Conservation (phyloP, 164 flowering plant genomes). For the Saururus chinensis region DNA sequence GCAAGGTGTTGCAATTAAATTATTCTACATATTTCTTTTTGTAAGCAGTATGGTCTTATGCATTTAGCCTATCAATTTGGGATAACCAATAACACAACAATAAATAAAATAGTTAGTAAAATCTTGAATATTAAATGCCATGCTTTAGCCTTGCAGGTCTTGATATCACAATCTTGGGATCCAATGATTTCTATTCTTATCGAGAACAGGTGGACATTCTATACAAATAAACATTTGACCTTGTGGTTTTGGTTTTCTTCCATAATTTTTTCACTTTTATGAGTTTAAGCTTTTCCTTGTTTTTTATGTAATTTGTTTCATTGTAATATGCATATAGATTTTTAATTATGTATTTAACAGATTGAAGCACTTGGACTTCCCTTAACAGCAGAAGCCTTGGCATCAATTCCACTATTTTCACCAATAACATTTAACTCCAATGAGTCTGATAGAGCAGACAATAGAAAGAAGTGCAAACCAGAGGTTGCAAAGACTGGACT, state of each 20-base stretch:
- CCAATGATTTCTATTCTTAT: conserved; percentile 93
- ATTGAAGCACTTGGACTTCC: conserved; percentile 90
- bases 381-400: conserved; percentile 70
- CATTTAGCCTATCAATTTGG: background rate
- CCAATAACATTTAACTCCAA: conserved; percentile 87
- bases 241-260: background rate
- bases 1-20: conserved; percentile 44
- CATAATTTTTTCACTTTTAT: background rate
- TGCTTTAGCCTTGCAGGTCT: conserved; percentile 69
- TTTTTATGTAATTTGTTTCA: background rate
- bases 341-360: conserved; percentile 23
- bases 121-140: conserved; percentile 15
- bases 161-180: conserved; percentile 83
- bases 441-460: conserved; percentile 27
- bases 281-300: background rate
- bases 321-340: background rate
- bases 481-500: conserved; percentile 99
- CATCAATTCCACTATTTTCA: conserved; percentile 74
- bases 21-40: background rate
- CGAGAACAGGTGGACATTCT: conserved; percentile 59
- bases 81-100: background rate
- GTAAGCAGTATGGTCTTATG: background rate
- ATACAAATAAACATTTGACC: background rate
- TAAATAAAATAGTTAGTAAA: too few species aligned
- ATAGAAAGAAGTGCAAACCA: conserved; percentile 60